phyloP scores from a whole-genome alignment of 1,284 basidiomycete genomes.

The Naganishia albida region DNA sequence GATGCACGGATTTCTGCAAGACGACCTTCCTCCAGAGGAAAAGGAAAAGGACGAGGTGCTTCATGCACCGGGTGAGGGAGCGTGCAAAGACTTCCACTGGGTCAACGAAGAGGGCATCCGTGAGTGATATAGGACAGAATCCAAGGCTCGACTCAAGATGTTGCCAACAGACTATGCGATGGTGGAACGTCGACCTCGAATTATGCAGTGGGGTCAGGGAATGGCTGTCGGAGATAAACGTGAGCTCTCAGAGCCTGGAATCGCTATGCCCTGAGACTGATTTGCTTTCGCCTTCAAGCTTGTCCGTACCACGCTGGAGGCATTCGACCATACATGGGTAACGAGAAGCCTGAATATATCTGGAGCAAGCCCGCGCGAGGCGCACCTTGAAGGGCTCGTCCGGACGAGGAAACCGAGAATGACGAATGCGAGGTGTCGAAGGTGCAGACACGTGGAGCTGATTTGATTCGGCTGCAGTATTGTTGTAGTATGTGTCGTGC shows the following conservation, averaged over 20 bases:
- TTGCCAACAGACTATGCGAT: conserved; percentile 25
- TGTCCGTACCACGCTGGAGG: conserved; percentile 31
- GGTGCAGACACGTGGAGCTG: background rate
- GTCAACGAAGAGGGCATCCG: conserved; percentile 24
- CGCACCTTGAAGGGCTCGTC: background rate
- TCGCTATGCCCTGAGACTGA: background rate
- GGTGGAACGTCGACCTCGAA: conserved; percentile 23
- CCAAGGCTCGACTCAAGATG: background rate
- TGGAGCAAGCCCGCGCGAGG: conserved; percentile 13
- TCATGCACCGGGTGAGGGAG: conserved; percentile 28
- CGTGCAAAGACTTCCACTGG: conserved; percentile 32
- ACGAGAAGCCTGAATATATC: conserved; percentile 14
- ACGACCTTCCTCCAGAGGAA: conserved; percentile 46
- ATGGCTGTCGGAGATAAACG: conserved; percentile 40
- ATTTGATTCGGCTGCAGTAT: background rate
- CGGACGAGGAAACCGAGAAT: too few species aligned
- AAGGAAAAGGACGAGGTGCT: conserved; percentile 40
- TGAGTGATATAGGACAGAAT: background rate
- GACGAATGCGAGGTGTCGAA: background rate
- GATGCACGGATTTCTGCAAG: conserved; percentile 70
- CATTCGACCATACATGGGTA: conserved; percentile 24
- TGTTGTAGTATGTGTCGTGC: background rate
- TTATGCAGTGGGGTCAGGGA: conserved; percentile 32
- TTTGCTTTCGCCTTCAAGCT: background rate
- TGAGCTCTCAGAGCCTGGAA: conserved; percentile 36